Evolutionary conservation across 2,329 filamentous ascomycete species (phyloP), one percentile per base, ranked within the genome.

Genomic region (Xylaria sp.): DNA sequence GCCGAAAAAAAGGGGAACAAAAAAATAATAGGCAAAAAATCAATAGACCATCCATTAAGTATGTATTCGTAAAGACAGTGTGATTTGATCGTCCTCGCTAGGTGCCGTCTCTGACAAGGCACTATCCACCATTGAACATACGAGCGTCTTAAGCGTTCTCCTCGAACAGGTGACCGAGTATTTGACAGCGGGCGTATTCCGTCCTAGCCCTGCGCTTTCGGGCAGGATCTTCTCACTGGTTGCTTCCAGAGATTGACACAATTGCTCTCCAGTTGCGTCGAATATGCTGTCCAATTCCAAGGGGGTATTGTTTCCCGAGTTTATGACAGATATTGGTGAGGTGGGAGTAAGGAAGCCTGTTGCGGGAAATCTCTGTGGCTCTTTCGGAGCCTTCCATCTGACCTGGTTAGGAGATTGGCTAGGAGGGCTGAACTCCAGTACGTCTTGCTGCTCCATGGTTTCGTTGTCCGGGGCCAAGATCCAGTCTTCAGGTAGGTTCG

Each of bases 111-210:
- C 44, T 13, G 44, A 48, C 44, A 48, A 13, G 21, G 44, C 44
- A 25, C 44, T 48, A 4, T 48, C 44, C 44, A 48, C 44, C 44
- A 48, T 48, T 48, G 44, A 48, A 48, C 44, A 48, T 12, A 48
- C 44, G 44, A 48, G 44, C 21, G 44, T 48, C 44, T 48, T 48
- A 12, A 48, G 44, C 13, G 44, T 48, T 48, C 44, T 48, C 10
- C 44, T 48, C 44, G 44, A 48, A 23, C 44, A 48, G 1, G 44
- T 48, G 44, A 48, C 44, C 21, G 44, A 48, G 21, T 48, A 48
- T 23, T 48, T 48, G 44, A 48, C 44, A 23, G 44, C 44, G 12
- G 44, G 9, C 23, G 44, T 48, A 48, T 48, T 13, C 21, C 21
- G 44, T 5, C 9, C 44, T 3, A 21, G 4, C 5, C 44, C 44